phyloP scores from a whole-genome alignment of 768 basidiomycete genomes.

The Leccinum disarticulatum region DNA sequence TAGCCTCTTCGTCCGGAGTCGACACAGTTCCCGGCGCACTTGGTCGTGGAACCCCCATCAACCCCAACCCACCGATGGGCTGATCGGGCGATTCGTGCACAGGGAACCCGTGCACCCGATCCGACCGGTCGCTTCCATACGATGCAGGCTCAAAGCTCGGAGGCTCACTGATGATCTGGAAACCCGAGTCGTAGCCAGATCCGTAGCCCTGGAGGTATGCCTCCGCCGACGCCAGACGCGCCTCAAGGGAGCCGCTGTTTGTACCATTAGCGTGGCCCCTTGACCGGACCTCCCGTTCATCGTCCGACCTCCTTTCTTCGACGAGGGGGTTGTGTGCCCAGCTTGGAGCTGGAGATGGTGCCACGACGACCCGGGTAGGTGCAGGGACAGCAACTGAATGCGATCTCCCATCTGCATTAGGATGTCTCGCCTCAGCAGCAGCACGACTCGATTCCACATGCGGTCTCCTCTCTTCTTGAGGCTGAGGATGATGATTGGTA shows the following conservation, averaged over 20 bases:
- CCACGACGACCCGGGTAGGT: slow-evolving; percentile 31
- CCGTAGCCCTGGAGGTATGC: slow-evolving; percentile 39
- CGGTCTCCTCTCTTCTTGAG: slow-evolving; percentile 16
- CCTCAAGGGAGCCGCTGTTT: slow-evolving; percentile 9
- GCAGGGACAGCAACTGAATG: slow-evolving; percentile 35
- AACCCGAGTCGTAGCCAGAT: slow-evolving; percentile 34
- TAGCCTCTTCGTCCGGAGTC: slow-evolving; percentile 28
- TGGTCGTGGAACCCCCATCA: slow-evolving; percentile 27
- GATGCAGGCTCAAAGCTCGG: slow-evolving; percentile 18
- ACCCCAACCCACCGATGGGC: slow-evolving; percentile 25
- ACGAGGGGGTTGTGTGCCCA: slow-evolving; percentile 32
- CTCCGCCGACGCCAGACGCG: slow-evolving; percentile 34
- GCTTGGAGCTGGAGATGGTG: slow-evolving; percentile 26
- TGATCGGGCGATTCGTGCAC: slow-evolving; percentile 31
- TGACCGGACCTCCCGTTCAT: slow-evolving; percentile 24
- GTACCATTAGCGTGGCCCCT: slow-evolving; percentile 14
- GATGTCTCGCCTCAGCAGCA: slow-evolving; percentile 8
- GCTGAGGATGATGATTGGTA: slow-evolving; percentile 5
- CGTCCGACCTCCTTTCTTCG: slow-evolving; percentile 31
- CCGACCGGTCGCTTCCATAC: slow-evolving; percentile 19
- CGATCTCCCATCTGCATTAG: slow-evolving; percentile 20
- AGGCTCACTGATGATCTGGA: slow-evolving; percentile 23
- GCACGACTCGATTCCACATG: slow-evolving; percentile 14
- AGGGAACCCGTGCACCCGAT: slow-evolving; percentile 26
- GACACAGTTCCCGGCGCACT: slow-evolving; percentile 25